Base-by-base conservation (phyloP, 2,329 filamentous ascomycete genomes). In the Dothiorella sarmentorum region DNA sequence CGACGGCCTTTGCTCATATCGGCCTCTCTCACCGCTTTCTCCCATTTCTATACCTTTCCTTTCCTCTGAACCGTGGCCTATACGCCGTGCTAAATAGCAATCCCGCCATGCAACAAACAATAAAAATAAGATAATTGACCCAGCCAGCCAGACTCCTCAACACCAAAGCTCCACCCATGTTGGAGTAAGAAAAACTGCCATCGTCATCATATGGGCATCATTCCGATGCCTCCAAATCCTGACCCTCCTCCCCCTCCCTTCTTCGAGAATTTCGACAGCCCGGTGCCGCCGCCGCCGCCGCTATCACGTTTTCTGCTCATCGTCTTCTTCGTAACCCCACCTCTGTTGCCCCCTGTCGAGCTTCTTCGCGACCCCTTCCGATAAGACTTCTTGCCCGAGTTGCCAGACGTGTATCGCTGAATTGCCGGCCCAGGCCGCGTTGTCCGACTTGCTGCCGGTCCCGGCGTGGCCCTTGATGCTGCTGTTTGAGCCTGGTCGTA, bases 161-260 rank as follows among this genome's bases (percentile, higher is more conserved):
- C 35, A 22, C 33, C 49, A n/a, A 27, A 29, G n/a, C 49, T 17
- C 35, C 49, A 15, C 20, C 11, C 33, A 10, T 15, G 20, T 40
- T 33, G 42, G 35, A 33, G 24, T 29, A 20, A 29, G 37, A 20
- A 13, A 53, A 53, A 40, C 35, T 29, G 18, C 9, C 18, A 15
- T 17, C 31, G n/a, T 58, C 29, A 42, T 71, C 61, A 73, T 20
- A 65, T 69, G 15, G 73, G 73, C 73, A 75, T 75, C 69, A 73
- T 71, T 22, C 67, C 68, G 61, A 75, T 74, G 35, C 68, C 66
- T 31, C 63, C 64, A 17, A n/a, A n/a, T n/a, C n/a, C n/a, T n/a
- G n/a, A n/a, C n/a, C n/a, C 61, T 17, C 63, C 59, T 24, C 60
- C 56, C n/a, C 58, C 61, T 18, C 56, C 53, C 7, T 43, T 60